A percentile compares a stretch with the other conserved stretches of the same genome.
Conservation (phyloP, 2,329 filamentous ascomycete genomes). For the Fusarium chaquense region DNA sequence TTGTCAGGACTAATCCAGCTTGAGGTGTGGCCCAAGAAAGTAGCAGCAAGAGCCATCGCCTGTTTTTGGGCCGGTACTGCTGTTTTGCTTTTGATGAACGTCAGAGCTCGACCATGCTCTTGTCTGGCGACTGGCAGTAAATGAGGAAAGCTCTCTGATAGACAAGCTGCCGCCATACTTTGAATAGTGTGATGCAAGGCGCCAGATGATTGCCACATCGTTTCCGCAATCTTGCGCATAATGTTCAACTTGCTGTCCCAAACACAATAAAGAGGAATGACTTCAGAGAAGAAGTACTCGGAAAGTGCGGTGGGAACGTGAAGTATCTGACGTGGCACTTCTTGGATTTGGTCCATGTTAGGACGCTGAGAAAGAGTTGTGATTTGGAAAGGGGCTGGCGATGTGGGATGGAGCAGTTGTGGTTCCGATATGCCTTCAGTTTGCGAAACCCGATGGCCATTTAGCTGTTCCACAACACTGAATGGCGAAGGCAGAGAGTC, state of each 20-base stretch:
- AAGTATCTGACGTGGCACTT: background rate
- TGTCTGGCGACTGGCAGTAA: background rate
- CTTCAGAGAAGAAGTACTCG: slow-evolving; percentile 3
- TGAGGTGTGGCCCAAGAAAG: slow-evolving; percentile 4
- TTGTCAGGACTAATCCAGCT: slow-evolving; percentile 14
- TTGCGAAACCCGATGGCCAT: background rate
- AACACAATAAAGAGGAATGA: slow-evolving; percentile 8
- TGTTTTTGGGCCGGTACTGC: background rate
- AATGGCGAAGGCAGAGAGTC: background rate
- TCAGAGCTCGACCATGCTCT: background rate
- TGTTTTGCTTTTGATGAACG: background rate
- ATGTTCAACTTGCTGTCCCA: slow-evolving; percentile 11
- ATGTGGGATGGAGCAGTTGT: no score
- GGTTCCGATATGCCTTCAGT: background rate
- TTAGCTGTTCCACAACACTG: background rate
- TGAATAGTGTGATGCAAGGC: slow-evolving; percentile 9
- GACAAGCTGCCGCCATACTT: slow-evolving; percentile 17
- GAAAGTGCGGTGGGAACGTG: slow-evolving; percentile 6
- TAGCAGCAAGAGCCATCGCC: background rate
- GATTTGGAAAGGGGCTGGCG: background rate
- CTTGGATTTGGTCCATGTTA: background rate
- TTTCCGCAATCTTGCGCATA: slow-evolving; percentile 1
- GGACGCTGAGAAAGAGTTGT: no score
- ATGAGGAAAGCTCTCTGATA: slow-evolving; percentile 1
- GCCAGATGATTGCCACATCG: background rate